Percentiles rank a stretch among this genome's conserved stretches.
Evolutionary conservation across 768 basidiomycete species (phyloP).

Genomic region (Trametes gibbosa): DNA sequence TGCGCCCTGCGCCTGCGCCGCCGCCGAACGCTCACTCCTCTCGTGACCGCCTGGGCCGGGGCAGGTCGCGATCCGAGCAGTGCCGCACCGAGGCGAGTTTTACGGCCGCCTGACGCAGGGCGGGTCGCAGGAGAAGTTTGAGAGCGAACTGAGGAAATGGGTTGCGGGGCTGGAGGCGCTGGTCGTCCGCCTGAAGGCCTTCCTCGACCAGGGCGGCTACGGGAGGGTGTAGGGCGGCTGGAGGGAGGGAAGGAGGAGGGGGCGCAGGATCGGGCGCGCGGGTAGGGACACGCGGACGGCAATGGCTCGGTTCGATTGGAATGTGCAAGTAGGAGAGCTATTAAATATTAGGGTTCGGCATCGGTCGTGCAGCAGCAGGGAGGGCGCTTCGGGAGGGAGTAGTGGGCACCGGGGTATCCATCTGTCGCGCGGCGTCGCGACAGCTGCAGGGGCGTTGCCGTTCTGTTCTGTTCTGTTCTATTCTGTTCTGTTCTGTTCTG

Average conservation of each 20-base stretch:
- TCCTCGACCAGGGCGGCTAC: slow-evolving; percentile 56
- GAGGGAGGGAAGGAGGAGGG: too few relatives aligned
- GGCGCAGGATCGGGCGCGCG: too few relatives aligned
- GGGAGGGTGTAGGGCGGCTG: slow-evolving; percentile 43
- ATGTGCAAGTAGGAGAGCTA: too few relatives aligned
- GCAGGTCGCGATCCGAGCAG: slow-evolving; percentile 46
- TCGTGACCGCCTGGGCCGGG: too few relatives aligned
- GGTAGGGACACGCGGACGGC: too few relatives aligned
- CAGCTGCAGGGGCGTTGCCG: too few relatives aligned
- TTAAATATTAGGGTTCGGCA: too few relatives aligned
- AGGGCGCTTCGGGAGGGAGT: too few relatives aligned
- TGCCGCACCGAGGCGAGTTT: slow-evolving; percentile 61
- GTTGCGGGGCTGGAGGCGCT: slow-evolving; percentile 53
- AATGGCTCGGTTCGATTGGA: too few relatives aligned
- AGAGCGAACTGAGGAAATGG: slow-evolving; percentile 57
- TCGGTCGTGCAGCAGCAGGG: too few relatives aligned
- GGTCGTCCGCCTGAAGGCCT: slow-evolving; percentile 47
- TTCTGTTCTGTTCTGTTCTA: too few relatives aligned
- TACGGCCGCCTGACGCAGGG: slow-evolving; percentile 61
- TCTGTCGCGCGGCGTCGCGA: slow-evolving; percentile 8
- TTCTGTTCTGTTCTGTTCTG: too few relatives aligned
- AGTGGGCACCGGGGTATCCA: not conserved
- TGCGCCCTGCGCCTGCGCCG: not conserved
- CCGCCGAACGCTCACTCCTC: not conserved
- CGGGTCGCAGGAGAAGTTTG: slow-evolving; percentile 51